These are phyloP conservation scores for Ceratobasidium sp. DNA, from an alignment of 1,284 basidiomycete genomes.

Conservation along the genomic window DNA sequence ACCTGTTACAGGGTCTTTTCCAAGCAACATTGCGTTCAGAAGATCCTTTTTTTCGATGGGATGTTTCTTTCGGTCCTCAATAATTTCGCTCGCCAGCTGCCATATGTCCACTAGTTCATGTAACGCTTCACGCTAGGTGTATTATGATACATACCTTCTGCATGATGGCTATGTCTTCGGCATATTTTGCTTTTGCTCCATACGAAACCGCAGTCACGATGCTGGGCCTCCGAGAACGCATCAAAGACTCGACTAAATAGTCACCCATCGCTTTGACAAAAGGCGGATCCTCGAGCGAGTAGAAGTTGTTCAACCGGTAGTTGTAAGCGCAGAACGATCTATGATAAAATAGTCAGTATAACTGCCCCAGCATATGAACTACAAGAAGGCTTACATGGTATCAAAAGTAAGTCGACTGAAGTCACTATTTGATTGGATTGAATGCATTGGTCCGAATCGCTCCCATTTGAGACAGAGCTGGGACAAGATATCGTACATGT, in stretches of 20 bases:
- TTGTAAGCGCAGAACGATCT: constrained; percentile 60
- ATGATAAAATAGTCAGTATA: not conserved
- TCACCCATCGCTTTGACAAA: constrained; percentile 53
- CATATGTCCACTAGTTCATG: not conserved
- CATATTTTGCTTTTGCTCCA: constrained; percentile 45
- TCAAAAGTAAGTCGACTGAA: constrained; percentile 66
- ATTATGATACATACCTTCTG: constrained; percentile 42
- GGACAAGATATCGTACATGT: constrained; percentile 65
- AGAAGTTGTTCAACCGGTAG: constrained; percentile 55
- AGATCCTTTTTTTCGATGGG: constrained; percentile 52
- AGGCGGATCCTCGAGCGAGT: constrained; percentile 57
- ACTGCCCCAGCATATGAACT: too few species aligned
- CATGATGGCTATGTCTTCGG: constrained; percentile 49
- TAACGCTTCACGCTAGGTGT: not conserved
- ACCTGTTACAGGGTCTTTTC: constrained; percentile 54
- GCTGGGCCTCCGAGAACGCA: constrained; percentile 44
- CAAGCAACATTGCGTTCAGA: constrained; percentile 54
- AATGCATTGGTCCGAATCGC: constrained; percentile 61
- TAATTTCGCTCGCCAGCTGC: constrained; percentile 25
- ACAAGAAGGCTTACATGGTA: constrained; percentile 58
- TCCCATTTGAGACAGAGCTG: constrained; percentile 67
- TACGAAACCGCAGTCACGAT: constrained; percentile 47
- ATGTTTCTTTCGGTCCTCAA: constrained; percentile 42
- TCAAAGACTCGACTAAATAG: constrained; percentile 48
- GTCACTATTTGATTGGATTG: constrained; percentile 64